Evolutionary conservation across 1,139 yeast species (phyloP), one percentile per base, ranked within the genome.

Genomic region (Blastobotrys arbuscula): DNA sequence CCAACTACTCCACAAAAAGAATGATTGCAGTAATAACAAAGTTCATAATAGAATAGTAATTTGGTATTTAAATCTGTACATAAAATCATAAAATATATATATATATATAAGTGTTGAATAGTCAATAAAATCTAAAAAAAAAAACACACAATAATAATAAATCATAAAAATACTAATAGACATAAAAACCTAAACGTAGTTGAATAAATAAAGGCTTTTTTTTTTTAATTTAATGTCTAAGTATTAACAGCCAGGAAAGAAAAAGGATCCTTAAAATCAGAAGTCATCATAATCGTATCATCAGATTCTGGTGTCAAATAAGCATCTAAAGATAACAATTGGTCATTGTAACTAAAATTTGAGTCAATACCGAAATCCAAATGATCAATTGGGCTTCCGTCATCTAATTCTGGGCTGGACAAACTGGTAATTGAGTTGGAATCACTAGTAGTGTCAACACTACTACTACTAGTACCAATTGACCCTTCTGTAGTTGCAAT

Each of bases 271-370:
- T 38, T 40, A 19, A 43, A 18, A 9, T 28, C 13, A 3, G 13
- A 12, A 24, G 7, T 24, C 28, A 24, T 24, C 7, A 7, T 24
- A n/a, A 33, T 6, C 20, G n/a, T 20, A 24, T 55, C 58, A 36
- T 56, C 59, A 16, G 59, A 54, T 44, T 58, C 60, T 10, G 61
- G 61, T 15, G 61, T 56, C 30, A 58, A 50, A 49, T 59, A 59
- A 33, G 55, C 53, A 31, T 58, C 62, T 19, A 58, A 50, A 24
- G 56, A 37, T 21, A 55, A 43, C 37, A 56, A 31, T 19, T 42
- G 45, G 21, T 44, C 51, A 10, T 37, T 12, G n/a, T 35, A 45
- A 19, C 34, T 16, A 37, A 44, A 26, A 36, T 42, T 36, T 13
- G 28, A 16, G 36, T 47, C 49, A 40, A 40, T 31, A 15, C 19